Conservation (phyloP, 148 eudicot species). For the Amaranthus hypochondriacus region DNA sequence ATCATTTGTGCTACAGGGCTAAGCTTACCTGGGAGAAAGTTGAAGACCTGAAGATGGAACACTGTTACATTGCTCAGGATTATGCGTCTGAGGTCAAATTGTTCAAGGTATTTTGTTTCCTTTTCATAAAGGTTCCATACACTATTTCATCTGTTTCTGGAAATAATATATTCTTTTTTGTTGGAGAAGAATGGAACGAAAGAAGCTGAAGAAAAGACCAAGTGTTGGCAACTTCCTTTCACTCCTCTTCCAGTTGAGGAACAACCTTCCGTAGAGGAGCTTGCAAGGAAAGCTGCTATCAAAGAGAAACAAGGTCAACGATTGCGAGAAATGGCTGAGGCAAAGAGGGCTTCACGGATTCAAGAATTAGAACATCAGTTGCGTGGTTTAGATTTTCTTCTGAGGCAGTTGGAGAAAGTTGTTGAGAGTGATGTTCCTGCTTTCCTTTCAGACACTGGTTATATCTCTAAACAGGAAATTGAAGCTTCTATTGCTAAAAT, state of each 20-base stretch:
- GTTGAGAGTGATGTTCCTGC: constrained; percentile 52
- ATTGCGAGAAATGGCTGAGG: constrained; percentile 90
- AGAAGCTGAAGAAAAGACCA: constrained; percentile 85
- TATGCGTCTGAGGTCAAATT: constrained; percentile 74
- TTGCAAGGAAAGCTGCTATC: constrained; percentile 91
- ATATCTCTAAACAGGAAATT: constrained; percentile 73
- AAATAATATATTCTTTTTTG: constrained; percentile 10
- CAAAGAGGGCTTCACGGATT: constrained; percentile 72
- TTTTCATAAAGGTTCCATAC: constrained; percentile 9
- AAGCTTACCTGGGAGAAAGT: constrained; percentile 94
- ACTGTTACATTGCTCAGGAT: constrained; percentile 82
- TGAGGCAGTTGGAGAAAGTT: constrained; percentile 64
- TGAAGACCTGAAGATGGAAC: constrained; percentile 98
- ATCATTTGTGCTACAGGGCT: constrained; percentile 37
- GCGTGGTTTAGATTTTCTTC: constrained; percentile 76
- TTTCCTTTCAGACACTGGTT: constrained; percentile 65
- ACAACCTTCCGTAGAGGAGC: constrained; percentile 84
- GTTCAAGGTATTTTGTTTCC: constrained; percentile 54
- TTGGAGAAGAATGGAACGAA: constrained; percentile 61
- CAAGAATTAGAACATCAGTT: constrained; percentile 79
- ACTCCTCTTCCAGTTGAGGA: constrained; percentile 79
- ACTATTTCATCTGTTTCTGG: constrained; percentile 4
- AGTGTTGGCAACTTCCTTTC: constrained; percentile 93
- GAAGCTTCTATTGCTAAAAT: constrained; percentile 63
- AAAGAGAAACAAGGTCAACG: constrained; percentile 92